These are phyloP conservation scores for Botryosphaeria dothidea DNA, from an alignment of 2,329 filamentous ascomycete genomes.

Conservation along the genomic window DNA sequence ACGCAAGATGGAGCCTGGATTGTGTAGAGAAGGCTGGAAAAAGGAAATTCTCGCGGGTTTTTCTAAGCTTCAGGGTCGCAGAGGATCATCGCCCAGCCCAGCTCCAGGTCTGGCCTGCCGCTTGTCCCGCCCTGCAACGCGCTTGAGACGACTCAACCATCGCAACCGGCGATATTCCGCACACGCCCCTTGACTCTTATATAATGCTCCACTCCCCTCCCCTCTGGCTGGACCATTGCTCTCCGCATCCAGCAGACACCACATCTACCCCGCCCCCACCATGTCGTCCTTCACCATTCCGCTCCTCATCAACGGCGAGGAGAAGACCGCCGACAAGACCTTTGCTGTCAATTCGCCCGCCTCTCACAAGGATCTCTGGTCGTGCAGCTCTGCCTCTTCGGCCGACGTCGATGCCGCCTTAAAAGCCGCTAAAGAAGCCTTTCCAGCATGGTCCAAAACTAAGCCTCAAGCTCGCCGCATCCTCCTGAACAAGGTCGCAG, in stretches of 20 bases:
- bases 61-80: neutral
- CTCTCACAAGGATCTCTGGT: conserved; percentile 54
- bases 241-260: neutral
- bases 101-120: too few relatives aligned
- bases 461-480: conserved; percentile 64
- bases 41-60: too few relatives aligned
- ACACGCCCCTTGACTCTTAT: neutral
- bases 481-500: conserved; percentile 69
- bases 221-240: neutral
- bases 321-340: conserved; percentile 48
- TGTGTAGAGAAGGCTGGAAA: too few relatives aligned
- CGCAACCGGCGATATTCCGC: neutral
- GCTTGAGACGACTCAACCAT: neutral
- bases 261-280: neutral
- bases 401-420: conserved; percentile 58
- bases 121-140: neutral
- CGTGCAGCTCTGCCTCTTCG: conserved; percentile 58
- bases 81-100: neutral
- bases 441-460: conserved; percentile 67
- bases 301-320: conserved; percentile 52
- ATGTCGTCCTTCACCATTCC: conserved; percentile 38
- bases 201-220: neutral
- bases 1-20: too few relatives aligned
- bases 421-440: conserved; percentile 65
- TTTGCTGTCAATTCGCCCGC: conserved; percentile 61